Percentiles rank a stretch among this genome's conserved stretches.
phyloP scores from a whole-genome alignment of 2,329 filamentous ascomycete species.

The Cladosporium sp. region DNA sequence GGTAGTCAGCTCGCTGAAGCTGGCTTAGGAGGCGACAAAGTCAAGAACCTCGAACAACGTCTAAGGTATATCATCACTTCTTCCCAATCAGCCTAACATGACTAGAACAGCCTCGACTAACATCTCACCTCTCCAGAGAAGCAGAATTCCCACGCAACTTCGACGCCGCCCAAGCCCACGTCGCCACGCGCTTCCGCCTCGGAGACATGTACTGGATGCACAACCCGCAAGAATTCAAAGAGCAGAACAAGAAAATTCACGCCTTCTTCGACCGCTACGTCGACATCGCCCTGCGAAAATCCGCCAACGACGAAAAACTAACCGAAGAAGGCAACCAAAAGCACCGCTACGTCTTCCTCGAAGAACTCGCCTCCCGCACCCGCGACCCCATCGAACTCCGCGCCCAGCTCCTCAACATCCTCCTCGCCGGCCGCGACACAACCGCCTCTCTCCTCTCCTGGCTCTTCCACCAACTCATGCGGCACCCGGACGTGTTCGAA shows the following conservation, averaged over 20 bases:
- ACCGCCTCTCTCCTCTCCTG: slow-evolving; percentile 51
- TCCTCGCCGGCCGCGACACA: slow-evolving; percentile 64
- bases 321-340: slow-evolving; percentile 26
- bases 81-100: background rate
- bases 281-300: slow-evolving; percentile 38
- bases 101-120: slow-evolving; percentile 11
- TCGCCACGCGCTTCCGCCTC: slow-evolving; percentile 34
- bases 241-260: slow-evolving; percentile 39
- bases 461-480: slow-evolving; percentile 49
- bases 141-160: slow-evolving; percentile 40
- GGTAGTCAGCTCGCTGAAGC: slow-evolving; percentile 34
- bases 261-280: slow-evolving; percentile 44
- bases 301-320: slow-evolving; percentile 17
- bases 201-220: slow-evolving; percentile 35
- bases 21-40: slow-evolving; percentile 17
- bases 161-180: slow-evolving; percentile 37
- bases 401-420: slow-evolving; percentile 51
- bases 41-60: slow-evolving; percentile 19
- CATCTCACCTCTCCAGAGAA: slow-evolving; percentile 28
- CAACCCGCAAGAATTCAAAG: slow-evolving; percentile 33
- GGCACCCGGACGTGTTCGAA: slow-evolving; percentile 46
- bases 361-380: slow-evolving; percentile 43
- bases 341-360: slow-evolving; percentile 43
- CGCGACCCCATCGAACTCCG: slow-evolving; percentile 39
- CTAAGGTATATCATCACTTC: slow-evolving; percentile 9